A percentile compares a stretch with the other conserved stretches of the same genome.
Evolutionary conservation across 768 basidiomycete species (phyloP).

Genomic region (Sporobolomyces pararoseus): DNA sequence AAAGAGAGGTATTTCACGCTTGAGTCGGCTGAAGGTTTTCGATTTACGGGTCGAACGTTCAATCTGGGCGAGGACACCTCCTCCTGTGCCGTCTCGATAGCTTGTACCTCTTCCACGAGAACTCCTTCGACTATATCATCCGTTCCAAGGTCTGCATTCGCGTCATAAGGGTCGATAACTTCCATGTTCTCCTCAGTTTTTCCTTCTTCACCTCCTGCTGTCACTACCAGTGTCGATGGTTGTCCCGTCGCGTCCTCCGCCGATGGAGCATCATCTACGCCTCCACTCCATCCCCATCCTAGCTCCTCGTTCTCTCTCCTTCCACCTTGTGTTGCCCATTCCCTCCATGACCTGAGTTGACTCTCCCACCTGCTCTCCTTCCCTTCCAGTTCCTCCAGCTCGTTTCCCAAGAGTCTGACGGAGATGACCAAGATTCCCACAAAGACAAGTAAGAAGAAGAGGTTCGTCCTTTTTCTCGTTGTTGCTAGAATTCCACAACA

Average conservation of each 20-base stretch:
- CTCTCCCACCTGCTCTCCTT: background rate
- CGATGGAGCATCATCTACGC: too few relatives aligned
- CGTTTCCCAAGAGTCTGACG: background rate
- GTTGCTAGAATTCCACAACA: too few relatives aligned
- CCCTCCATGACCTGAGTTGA: background rate
- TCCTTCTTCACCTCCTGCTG: too few relatives aligned
- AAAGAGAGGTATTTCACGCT: slow-evolving; percentile 16
- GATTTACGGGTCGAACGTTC: slow-evolving; percentile 9
- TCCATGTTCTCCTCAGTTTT: too few relatives aligned
- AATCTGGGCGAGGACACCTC: background rate
- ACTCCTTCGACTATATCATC: too few relatives aligned
- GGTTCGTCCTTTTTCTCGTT: background rate
- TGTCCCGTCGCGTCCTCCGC: too few relatives aligned
- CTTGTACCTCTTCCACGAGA: background rate
- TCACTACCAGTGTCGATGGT: too few relatives aligned
- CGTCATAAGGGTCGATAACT: too few relatives aligned
- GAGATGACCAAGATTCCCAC: slow-evolving; percentile 1
- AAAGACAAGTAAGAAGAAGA: background rate
- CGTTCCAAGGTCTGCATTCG: too few relatives aligned
- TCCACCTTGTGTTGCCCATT: too few relatives aligned
- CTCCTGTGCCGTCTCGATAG: background rate
- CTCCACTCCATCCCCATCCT: too few relatives aligned
- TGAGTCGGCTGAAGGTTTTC: background rate
- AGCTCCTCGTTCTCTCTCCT: background rate
- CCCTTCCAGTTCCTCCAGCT: background rate